Evolutionary conservation across 2,329 filamentous ascomycete genomes (phyloP), one percentile per base, ranked within the genome.

Genomic region (Fusarium poae): DNA sequence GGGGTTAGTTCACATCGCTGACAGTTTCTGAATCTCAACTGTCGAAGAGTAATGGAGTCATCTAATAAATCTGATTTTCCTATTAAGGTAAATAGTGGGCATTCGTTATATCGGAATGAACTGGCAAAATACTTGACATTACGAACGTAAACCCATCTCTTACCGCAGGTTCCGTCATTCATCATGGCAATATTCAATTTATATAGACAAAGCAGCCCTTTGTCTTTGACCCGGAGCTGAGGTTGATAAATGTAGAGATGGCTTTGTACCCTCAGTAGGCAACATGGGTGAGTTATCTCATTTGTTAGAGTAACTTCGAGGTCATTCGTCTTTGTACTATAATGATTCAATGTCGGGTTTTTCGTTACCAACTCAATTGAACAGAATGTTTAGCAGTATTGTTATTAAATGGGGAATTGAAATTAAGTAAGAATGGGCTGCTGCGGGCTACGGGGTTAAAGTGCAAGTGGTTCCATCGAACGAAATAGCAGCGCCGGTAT

Each of bases 31-130:
- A 13, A 25, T 7, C 15, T 27, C 29, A 18, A 3, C 3, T 6
- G 9, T 16, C 21, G 25, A 12, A 6, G 5, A 9, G 29, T 4
- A 2, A 44, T 27, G 11, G 25, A 44, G 16, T 44, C 25, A 20
- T 20, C 42, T 8, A 37, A 63, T 61, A 56, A 57, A 63, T 49
- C 60, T 63, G 30, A 63, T 63, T 63, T 63, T 63, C 60, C 60
- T 63, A 63, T 44, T 44, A 11, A 18, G 10, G 60, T 2, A 63
- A 48, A 62, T 21, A 27, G 4, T 39, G 40, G 40, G 16, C 15
- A 8, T 21, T 7, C 11, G 12, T 12, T 6, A 6, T 21, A 15
- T 13, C 12, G 13, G 1, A 4, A 5, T 39, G 11, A 15, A 21
- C 12, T 39, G 35, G 6, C 11, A 8, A 39, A 39, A 21, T 13